Conservation (phyloP, 1,284 basidiomycete species). For the Fomitopsis betulina region DNA sequence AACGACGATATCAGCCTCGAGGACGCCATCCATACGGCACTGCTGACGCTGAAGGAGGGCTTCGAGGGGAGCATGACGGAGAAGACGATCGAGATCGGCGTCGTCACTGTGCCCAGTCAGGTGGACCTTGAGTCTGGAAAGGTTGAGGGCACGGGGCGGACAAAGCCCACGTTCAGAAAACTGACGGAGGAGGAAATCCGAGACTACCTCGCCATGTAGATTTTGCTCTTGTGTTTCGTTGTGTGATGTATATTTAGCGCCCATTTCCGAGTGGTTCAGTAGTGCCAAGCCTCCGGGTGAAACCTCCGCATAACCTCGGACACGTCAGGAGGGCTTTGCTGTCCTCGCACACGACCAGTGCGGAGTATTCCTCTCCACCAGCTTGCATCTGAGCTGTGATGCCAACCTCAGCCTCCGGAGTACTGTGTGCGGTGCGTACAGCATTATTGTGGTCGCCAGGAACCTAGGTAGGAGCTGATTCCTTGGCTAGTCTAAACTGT, state of each 20-base stretch:
- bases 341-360: too few species aligned
- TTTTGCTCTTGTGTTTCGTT: neutral
- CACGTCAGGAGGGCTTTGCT: neutral
- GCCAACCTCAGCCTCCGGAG: neutral
- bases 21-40: constrained; percentile 99
- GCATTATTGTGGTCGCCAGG: neutral
- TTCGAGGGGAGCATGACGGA: constrained; percentile 99
- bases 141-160: constrained; percentile 69
- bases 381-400: too few species aligned
- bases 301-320: neutral
- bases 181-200: constrained; percentile 91
- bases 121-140: constrained; percentile 74
- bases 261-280: neutral
- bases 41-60: constrained; percentile 97
- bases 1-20: constrained; percentile 99
- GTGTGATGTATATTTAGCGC: neutral
- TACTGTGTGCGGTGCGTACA: neutral
- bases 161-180: constrained; percentile 88
- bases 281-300: neutral
- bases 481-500: neutral
- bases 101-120: constrained; percentile 82
- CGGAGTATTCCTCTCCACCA: neutral
- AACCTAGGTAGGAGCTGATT: neutral
- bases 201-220: constrained; percentile 84
- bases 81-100: constrained; percentile 98